Evolutionary conservation across 2,329 filamentous ascomycete genomes (phyloP), one percentile per base, ranked within the genome.

Genomic region (Hymenoscyphus scutula): DNA sequence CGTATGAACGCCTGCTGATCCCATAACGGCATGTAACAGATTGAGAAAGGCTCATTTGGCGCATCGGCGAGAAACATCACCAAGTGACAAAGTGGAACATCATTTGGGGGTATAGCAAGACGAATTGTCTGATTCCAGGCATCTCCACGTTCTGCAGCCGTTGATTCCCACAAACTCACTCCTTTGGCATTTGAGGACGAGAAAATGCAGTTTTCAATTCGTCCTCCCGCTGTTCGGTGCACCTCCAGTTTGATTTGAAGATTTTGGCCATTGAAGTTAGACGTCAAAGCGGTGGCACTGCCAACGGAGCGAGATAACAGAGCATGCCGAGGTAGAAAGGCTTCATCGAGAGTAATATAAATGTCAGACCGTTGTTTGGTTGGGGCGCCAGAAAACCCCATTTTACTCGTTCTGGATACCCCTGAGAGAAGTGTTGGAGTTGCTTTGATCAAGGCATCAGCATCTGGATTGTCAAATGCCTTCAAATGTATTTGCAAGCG

Each of bases 11-110:
- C 94, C 63, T 92, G 87, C 27, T 91, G 86, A 58, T 94, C 90
- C 95, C 96, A 99, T 1, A 99, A 81, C 0, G 95, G 95, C 80
- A 99, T 88, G 82, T 96, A 93, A 15, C 91, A 91, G 53, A 98
- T 82, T 2, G 95, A 94, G 74, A 98, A 97, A 0, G 95, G 92
- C 54, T 91, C 89, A 60, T 89, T 89, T 0, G 94, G 92, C 58
- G 90, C 85, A 76, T 98, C 92, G 8, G 92, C 89, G 60, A 99
- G 79, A 68, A 91, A 93, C 84, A 99, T 90, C 37, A 96, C 90
- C 29, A 98, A 80, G 77, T 99, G 95, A 11, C 90, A 88, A 25
- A 86, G 86, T 2, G 88, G 83, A 0, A 99, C 94, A 68, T 97
- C 89, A 58, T 90, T 83, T 0, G 91, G 87, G 0, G 89, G 82